Conservation (phyloP, 768 basidiomycete genomes). For the Pleurotus ostreatus region DNA sequence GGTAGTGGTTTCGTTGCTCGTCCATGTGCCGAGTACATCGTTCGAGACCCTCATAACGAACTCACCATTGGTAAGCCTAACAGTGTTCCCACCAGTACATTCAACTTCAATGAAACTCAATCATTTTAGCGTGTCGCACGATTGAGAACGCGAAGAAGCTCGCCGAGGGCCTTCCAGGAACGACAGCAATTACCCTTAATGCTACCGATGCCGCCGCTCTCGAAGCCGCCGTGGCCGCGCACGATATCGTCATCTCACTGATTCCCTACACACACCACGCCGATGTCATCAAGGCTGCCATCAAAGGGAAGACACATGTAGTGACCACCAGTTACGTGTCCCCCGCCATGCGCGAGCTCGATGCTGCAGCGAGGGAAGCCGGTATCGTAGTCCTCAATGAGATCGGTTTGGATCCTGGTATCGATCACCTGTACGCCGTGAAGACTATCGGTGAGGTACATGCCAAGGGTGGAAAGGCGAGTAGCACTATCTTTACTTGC, state of each 20-base stretch:
- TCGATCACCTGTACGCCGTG: constrained; percentile 90
- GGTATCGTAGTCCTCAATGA: constrained; percentile 97
- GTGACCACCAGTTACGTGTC: constrained; percentile 97
- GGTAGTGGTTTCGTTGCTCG: constrained; percentile 95
- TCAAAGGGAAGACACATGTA: constrained; percentile 85
- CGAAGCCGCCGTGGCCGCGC: constrained; percentile 74
- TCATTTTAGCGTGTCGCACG: constrained; percentile 75
- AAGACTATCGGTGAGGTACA: constrained; percentile 95
- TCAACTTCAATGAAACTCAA: not conserved
- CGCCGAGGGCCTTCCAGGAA: constrained; percentile 59
- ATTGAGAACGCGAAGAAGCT: constrained; percentile 72
- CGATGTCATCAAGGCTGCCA: constrained; percentile 86
- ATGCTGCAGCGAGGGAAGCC: constrained; percentile 75
- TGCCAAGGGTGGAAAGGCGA: constrained; percentile 87
- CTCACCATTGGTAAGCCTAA: constrained; percentile 75
- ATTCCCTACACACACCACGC: constrained; percentile 94
- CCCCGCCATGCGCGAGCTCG: constrained; percentile 84
- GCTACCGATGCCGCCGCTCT: constrained; percentile 68
- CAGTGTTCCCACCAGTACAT: not conserved
- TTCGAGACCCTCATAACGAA: constrained; percentile 72
- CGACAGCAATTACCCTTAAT: constrained; percentile 78
- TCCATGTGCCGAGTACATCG: constrained; percentile 94
- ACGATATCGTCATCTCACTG: constrained; percentile 93
- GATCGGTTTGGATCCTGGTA: constrained; percentile 95
- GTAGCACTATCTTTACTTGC: constrained; percentile 6